A percentile compares a stretch with the other conserved stretches of the same genome.
Evolutionary conservation across 345 rosid species (phyloP).

Genomic region (Populus ilicifolia): DNA sequence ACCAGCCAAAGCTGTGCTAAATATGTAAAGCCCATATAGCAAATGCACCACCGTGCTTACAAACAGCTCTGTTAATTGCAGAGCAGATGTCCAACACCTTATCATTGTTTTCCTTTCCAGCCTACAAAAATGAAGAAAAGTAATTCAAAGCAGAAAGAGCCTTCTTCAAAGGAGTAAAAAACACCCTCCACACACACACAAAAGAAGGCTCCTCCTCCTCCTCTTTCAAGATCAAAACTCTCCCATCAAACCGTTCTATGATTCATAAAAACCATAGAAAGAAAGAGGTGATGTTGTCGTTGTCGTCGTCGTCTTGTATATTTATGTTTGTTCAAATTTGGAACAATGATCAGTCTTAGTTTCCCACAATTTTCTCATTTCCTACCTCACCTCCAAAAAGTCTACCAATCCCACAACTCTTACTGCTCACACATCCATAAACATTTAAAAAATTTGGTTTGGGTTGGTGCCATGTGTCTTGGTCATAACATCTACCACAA

Average conservation of each 20-base stretch:
- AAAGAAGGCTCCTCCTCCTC: conserved; percentile 21
- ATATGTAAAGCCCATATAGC: conserved; percentile 72
- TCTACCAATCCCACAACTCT: not conserved
- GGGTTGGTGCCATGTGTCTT: conserved; percentile 23
- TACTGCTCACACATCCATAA: not conserved
- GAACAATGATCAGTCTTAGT: conserved; percentile 8
- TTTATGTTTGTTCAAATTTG: conserved; percentile 15
- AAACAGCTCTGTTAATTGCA: conserved; percentile 74
- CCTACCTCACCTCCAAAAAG: conserved; percentile 4
- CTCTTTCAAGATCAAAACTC: conserved; percentile 7
- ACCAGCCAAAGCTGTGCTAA: conserved; percentile 87
- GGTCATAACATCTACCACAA: not conserved
- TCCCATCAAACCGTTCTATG: conserved; percentile 18
- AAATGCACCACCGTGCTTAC: conserved; percentile 75
- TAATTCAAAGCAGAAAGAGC: conserved; percentile 16
- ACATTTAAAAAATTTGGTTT: not conserved
- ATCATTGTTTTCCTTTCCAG: conserved; percentile 41
- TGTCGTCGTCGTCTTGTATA: not conserved
- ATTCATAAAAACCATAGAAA: not conserved
- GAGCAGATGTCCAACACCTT: conserved; percentile 49
- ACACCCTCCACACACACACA: not conserved
- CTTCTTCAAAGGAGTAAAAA: conserved; percentile 18
- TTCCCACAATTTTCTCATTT: conserved; percentile 43
- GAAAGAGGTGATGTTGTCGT: not conserved
- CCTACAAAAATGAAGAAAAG: conserved; percentile 3